Percentiles rank a stretch among this genome's conserved stretches.
Evolutionary conservation across 176 grass and related monocot species (phyloP).

Genomic region (Aegilops sharonensis): DNA sequence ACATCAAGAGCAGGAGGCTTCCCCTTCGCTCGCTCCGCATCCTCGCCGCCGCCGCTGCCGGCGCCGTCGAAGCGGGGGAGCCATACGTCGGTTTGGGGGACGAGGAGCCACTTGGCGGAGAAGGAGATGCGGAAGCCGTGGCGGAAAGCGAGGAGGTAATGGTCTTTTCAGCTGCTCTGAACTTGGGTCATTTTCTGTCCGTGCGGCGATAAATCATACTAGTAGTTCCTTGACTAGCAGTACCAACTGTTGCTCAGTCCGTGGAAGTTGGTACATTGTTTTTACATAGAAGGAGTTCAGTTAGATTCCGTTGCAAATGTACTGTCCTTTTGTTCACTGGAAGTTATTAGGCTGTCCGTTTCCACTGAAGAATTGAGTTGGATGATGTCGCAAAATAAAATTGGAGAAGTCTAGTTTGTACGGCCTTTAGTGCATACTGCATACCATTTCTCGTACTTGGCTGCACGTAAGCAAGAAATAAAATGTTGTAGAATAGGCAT

Average conservation of each 20-base stretch:
- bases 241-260: neutral
- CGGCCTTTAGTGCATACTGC: neutral
- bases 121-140: neutral
- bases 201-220: neutral
- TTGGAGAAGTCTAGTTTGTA: neutral
- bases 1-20: constrained; percentile 9
- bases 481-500: neutral
- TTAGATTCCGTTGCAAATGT: neutral
- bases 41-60: constrained; percentile 18
- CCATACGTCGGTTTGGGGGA: neutral
- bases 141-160: constrained; percentile 43
- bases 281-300: neutral
- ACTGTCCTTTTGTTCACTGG: neutral
- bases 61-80: constrained; percentile 32
- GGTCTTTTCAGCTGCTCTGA: neutral
- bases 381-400: neutral
- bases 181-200: neutral
- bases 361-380: neutral
- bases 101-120: neutral
- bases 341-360: neutral
- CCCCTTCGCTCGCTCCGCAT: constrained; percentile 22
- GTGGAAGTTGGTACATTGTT: neutral
- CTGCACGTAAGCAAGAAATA: neutral
- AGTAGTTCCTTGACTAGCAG: neutral
- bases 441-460: neutral